Evolutionary conservation across 2,329 filamentous ascomycete genomes (phyloP).

Genomic region (Diaporthe ampelina): DNA sequence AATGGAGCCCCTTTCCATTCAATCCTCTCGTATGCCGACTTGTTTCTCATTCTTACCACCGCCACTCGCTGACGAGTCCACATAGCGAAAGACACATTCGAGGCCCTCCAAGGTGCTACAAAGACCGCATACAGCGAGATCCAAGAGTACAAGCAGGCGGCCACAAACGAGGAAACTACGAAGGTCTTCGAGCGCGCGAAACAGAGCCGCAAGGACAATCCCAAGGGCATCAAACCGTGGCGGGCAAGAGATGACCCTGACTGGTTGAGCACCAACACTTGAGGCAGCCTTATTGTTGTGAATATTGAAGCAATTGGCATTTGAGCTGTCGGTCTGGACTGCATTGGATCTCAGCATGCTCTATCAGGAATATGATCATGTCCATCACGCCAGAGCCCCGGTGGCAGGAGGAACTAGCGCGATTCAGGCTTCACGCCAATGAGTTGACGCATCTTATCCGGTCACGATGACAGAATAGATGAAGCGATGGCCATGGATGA

Average conservation of each 20-base stretch:
- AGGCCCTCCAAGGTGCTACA: conserved; percentile 63
- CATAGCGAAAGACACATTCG: conserved; percentile 65
- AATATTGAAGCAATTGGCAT: background rate
- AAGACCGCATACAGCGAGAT: conserved; percentile 64
- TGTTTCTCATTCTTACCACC: background rate
- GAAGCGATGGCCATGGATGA: background rate
- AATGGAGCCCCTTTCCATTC: conserved; percentile 62
- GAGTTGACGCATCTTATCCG: background rate
- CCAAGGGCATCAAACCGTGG: conserved; percentile 71
- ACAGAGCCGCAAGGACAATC: conserved; percentile 67
- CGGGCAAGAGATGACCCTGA: conserved; percentile 70
- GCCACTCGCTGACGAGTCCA: conserved; percentile 42
- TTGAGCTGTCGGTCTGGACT: background rate
- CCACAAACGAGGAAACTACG: conserved; percentile 61
- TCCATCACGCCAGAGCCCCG: background rate
- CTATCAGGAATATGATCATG: background rate
- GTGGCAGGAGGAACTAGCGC: too few relatives aligned
- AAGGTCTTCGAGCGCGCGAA: conserved; percentile 66
- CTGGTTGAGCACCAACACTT: conserved; percentile 59
- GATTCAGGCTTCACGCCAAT: background rate
- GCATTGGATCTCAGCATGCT: background rate
- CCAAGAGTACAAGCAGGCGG: conserved; percentile 62
- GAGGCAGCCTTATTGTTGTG: conserved; percentile 2
- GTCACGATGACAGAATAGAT: background rate
- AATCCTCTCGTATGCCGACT: conserved; percentile 63